A percentile compares a stretch with the other conserved stretches of the same genome.
Evolutionary conservation across 768 basidiomycete species (phyloP).

Genomic region (Mrakia hoshinonis): DNA sequence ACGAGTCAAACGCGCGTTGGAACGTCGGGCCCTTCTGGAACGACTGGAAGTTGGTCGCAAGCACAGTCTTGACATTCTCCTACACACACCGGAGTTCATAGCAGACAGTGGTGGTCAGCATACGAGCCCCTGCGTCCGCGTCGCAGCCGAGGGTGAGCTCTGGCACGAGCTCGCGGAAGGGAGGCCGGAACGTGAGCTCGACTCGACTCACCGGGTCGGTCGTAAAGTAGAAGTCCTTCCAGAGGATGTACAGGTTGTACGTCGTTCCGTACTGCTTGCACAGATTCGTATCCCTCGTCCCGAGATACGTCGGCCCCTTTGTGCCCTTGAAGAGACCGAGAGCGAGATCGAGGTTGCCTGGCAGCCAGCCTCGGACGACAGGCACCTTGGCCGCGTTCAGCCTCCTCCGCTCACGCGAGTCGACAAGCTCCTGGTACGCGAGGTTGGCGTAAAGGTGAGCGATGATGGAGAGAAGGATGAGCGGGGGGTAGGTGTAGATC

Average conservation of each 20-base stretch:
- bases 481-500: neutral
- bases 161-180: neutral
- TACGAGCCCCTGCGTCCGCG: too few relatives aligned
- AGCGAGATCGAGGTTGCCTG: constrained; percentile 66
- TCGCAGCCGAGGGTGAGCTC: too few relatives aligned
- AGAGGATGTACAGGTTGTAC: constrained; percentile 59
- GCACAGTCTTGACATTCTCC: constrained; percentile 56
- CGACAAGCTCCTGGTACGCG: neutral
- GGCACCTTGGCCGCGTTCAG: constrained; percentile 6
- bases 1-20: constrained; percentile 43
- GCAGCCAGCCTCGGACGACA: constrained; percentile 39
- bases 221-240: constrained; percentile 40
- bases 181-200: neutral
- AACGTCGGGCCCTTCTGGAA: constrained; percentile 58
- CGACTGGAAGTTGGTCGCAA: constrained; percentile 56
- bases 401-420: neutral
- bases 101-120: too few relatives aligned
- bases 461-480: neutral
- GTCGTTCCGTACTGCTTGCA: constrained; percentile 62
- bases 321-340: constrained; percentile 51
- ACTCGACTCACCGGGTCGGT: constrained; percentile 55
- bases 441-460: constrained; percentile 1
- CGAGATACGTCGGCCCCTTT: constrained; percentile 51
- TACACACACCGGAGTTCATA: constrained; percentile 44
- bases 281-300: constrained; percentile 56